Evolutionary conservation across 2,329 filamentous ascomycete genomes (phyloP), one percentile per base, ranked within the genome.

Genomic region (Pleoardoris graminearum): DNA sequence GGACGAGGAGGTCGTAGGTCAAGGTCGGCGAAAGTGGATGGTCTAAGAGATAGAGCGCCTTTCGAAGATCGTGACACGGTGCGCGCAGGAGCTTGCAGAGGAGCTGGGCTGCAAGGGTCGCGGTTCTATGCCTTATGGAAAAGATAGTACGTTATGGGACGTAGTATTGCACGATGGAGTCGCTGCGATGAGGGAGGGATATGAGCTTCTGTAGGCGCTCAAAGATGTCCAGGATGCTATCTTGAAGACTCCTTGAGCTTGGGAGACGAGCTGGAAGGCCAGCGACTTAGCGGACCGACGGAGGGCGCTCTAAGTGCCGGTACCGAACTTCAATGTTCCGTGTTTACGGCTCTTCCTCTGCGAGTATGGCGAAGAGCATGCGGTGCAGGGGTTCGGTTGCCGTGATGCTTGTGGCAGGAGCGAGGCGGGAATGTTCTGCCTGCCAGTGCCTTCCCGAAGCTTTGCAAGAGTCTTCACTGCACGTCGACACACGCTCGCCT

Each of bases 381-480:
- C 30, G 11, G 4, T 16, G 11, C 17, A 16, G 16, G 7, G 6
- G 6, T 17, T 3, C 19, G 11, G 7, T 21, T 7, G 17, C 14
- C 19, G 35, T 7, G 6, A 7, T 12, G 7, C 7, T 23, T 8
- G 17, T 16, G 30, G 21, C 14, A 35, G 19, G 30, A 35, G 43
- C 30, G 27, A n/a, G 12, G 10, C 16, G 21, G 16, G 30, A 17
- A 7, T 17, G 30, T 8, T 27, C 25, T 33, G 27, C 41, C 41
- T 22, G 27, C 21, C 41, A 27, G 21, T 46, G 43, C 43, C 43
- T 46, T 46, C 43, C 43, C 43, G 27, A 46, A 35, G 43, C 29
- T 30, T 35, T 19, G n/a, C 19, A 8, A n/a, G 19, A 33, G 17
- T 36, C 19, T 35, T 46, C 43, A 36, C 29, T 35, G 19, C 14